Base-by-base conservation (phyloP, 176 grass and related monocot species). In the Saccharum spontaneum region DNA sequence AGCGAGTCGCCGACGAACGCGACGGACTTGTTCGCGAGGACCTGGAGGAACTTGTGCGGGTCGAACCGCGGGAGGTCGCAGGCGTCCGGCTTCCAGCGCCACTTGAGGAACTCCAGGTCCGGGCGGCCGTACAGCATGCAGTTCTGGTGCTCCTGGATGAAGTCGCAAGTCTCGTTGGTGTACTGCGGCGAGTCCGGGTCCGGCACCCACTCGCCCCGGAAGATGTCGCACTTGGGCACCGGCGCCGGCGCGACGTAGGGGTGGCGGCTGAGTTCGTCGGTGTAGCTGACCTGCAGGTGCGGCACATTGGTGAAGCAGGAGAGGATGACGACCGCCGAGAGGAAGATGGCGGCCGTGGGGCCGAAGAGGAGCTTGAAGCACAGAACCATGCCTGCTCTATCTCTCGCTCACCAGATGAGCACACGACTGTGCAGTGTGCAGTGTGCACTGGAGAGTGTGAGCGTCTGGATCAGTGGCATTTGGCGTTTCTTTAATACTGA, bases 31-130 rank as follows among this genome's bases (percentile, higher is more conserved):
- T 87, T 87, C 4, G 23, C 16, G 80, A 91, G 85, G 64, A 77
- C 62, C 34, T 30, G 33, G 48, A 91, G 80, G 85, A 91, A 91
- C 85, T 43, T 87, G 40, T 79, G 40, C 4, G 85, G 69, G 40
- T 91, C 85, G 61, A 91, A 91, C n/a, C 76, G 76, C 6, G 81
- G 85, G 41, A 91, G 89, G 40, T 91, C 89, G 76, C 89, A 84
- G 28, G 13, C 76, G 12, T 67, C 44, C 1, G 89, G 89, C 85
- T 87, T 75, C 89, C 89, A 91, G 31, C 89, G 75, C 89, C 89
- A 91, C 71, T 64, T 80, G 61, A 87, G 85, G 89, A 84, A 91
- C 34, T 76, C 85, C 52, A 54, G 28, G 76, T 91, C 85, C 14
- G 89, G 89, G 18, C 85, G 84, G 62, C 89, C 89, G 24, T 70